Percentiles rank a stretch among this genome's conserved stretches.
phyloP scores from a whole-genome alignment of 768 basidiomycete species.

The Trametes cubensis region DNA sequence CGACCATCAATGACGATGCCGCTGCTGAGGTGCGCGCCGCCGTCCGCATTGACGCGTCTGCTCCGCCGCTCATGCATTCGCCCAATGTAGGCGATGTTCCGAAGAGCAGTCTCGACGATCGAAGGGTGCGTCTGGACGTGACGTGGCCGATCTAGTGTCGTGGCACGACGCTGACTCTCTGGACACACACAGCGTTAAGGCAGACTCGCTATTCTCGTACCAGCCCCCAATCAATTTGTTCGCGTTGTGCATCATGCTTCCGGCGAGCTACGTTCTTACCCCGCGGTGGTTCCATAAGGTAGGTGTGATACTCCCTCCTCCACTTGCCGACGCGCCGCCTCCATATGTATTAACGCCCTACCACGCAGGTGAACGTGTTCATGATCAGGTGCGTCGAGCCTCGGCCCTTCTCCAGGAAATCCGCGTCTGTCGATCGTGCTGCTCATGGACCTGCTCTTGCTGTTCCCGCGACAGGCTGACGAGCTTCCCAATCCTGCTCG shows the following conservation, averaged over 20 bases:
- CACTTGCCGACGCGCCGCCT: neutral
- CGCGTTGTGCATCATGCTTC: constrained; percentile 85
- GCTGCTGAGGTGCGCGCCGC: constrained; percentile 69
- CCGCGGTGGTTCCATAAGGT: constrained; percentile 99
- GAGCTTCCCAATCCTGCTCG: constrained; percentile 80
- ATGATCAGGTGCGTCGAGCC: constrained; percentile 64
- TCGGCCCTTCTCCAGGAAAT: neutral
- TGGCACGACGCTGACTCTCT: no score
- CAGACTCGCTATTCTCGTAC: constrained; percentile 91
- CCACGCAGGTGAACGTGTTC: constrained; percentile 78
- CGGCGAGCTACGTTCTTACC: constrained; percentile 79
- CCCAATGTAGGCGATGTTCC: constrained; percentile 79
- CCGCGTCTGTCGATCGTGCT: neutral
- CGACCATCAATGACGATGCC: constrained; percentile 91
- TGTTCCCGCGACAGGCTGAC: constrained; percentile 53
- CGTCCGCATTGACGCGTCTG: neutral
- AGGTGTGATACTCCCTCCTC: constrained; percentile 11
- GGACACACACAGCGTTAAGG: constrained; percentile 63
- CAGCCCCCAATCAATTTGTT: constrained; percentile 91
- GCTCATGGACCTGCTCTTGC: neutral
- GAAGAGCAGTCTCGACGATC: constrained; percentile 90
- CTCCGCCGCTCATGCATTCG: neutral
- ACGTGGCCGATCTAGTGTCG: no score
- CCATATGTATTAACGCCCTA: neutral
- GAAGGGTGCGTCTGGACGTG: constrained; percentile 65